These are phyloP conservation scores for Aspergillus wentii DNA, from an alignment of 495 filamentous ascomycete species.

Conservation along the genomic window DNA sequence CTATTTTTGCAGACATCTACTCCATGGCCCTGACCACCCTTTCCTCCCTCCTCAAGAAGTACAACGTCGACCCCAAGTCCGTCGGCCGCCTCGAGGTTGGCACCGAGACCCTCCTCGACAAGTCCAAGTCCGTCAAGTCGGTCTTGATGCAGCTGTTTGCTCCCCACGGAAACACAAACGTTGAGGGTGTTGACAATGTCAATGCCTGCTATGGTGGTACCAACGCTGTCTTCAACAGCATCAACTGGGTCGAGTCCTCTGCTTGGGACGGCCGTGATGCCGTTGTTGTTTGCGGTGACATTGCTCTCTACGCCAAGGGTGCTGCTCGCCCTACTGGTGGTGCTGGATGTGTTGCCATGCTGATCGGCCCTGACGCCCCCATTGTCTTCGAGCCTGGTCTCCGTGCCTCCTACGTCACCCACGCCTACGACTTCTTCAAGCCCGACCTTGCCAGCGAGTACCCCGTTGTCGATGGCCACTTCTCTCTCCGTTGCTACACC, in stretches of 20 bases:
- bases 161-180: constrained; percentile 77
- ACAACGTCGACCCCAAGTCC: constrained; percentile 83
- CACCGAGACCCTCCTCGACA: constrained; percentile 97
- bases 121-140: constrained; percentile 99
- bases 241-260: constrained; percentile 98
- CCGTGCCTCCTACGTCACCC: constrained; percentile 86
- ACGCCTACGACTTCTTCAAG: constrained; percentile 99
- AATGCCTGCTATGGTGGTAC: constrained; percentile 99
- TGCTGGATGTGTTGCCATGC: constrained; percentile 89
- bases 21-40: constrained; percentile 86
- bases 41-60: constrained; percentile 86
- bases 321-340: constrained; percentile 92
- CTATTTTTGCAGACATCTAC: constrained; percentile 76
- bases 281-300: constrained; percentile 92
- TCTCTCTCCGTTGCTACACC: constrained; percentile 91
- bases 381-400: constrained; percentile 88
- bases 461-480: constrained; percentile 94
- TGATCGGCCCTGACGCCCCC: constrained; percentile 90
- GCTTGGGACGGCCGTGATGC: constrained; percentile 95
- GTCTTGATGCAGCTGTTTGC: constrained; percentile 97
- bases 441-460: constrained; percentile 97
- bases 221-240: constrained; percentile 92
- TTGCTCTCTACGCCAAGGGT: constrained; percentile 97
- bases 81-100: constrained; percentile 96
- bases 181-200: constrained; percentile 93